Evolutionary conservation across 495 filamentous ascomycete genomes (phyloP), one percentile per base, ranked within the genome.

Genomic region (Penicillium soppii): DNA sequence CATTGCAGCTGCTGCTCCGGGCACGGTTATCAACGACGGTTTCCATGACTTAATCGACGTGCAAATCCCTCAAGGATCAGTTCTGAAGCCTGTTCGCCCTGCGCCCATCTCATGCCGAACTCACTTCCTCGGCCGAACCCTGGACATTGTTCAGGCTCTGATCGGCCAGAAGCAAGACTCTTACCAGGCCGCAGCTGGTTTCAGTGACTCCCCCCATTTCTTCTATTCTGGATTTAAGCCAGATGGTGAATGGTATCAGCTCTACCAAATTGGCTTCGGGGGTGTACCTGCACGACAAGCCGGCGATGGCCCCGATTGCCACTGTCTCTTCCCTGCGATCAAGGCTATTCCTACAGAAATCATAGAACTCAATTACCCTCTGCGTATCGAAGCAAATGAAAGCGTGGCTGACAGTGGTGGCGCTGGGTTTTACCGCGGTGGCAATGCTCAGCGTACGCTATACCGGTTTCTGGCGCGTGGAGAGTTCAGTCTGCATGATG

Each of bases 251-350:
- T 80, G 69, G 71, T 80, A 71, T 49, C 71, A 78, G 56, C 65
- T 80, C 0, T 80, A 78, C 44, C 75, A 77, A 55, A 78, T 79
- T 20, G 75, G 75, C 1, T 78, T 79, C 26, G 76, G 76, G 5
- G 76, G 75, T 23, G 70, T 79, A 2, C 76, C 76, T 6, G 76
- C 75, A 0, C 62, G 75, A 4, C 67, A 72, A 2, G 74, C 71
- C 10, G 74, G 76, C 13, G 75, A 79, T 39, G 75, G 75, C 2
- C 72, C 71, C 2, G 76, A 79, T 54, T 78, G 75, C 29, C 75
- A 79, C 50, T 78, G 74, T 44, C 63, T 79, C 13, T 79, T 78
- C 64, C 75, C 76, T 0, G 76, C 75, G 0, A 77, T 79, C 63
- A 79, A 79, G 49, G 73, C 71, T 3, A 77, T 77, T 26, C 75